Percentiles rank a stretch among this genome's conserved stretches.
Conservation (phyloP, 108 stramenopile species). For the Skeletonema menzelii region DNA sequence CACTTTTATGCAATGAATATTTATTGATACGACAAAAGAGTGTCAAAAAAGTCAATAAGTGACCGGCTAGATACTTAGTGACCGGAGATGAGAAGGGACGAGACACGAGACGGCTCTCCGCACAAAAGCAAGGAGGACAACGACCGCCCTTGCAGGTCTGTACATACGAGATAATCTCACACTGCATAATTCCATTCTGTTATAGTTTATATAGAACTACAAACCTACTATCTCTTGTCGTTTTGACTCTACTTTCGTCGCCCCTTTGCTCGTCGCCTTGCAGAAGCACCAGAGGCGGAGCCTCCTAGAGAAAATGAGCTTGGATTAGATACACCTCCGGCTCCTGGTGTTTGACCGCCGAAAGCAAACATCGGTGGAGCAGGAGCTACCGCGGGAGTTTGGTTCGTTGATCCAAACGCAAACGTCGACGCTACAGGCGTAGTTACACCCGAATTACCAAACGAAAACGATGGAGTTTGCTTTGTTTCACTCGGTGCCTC, state of each 20-base stretch:
- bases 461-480: not conserved
- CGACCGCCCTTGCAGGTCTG: no score
- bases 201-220: constrained; percentile 1
- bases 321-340: not conserved
- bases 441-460: not conserved
- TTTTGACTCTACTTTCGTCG: not conserved
- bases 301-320: not conserved
- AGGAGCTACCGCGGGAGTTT: not conserved
- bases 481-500: not conserved
- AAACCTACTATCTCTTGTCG: not conserved
- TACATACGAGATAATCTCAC: no score
- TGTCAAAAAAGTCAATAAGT: no score
- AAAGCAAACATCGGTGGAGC: not conserved
- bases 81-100: no score
- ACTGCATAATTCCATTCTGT: not conserved
- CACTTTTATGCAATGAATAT: no score
- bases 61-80: no score
- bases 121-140: no score
- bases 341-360: not conserved
- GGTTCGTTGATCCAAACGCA: not conserved
- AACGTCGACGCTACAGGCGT: not conserved
- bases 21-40: no score
- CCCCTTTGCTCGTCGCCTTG: not conserved
- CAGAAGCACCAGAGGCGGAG: not conserved
- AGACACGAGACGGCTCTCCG: no score